Base-by-base conservation (phyloP, 805 yeast species). In the Yamadazyma nakazawae region DNA sequence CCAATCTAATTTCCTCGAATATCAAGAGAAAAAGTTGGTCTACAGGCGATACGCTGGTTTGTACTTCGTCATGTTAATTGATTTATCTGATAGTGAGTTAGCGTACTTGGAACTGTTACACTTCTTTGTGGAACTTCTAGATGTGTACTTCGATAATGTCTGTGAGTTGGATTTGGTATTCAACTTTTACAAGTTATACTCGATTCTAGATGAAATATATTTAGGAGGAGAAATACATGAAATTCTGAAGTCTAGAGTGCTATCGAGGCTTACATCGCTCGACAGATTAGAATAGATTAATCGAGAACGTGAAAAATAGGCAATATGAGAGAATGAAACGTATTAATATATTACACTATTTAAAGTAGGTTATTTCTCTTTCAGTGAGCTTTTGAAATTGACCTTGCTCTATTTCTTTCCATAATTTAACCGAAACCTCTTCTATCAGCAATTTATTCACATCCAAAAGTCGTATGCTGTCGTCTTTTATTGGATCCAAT, bases 161-260 rank as follows among this genome's bases (percentile, higher is more conserved):
- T 91, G 97, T 67, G 97, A 92, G 66, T 74, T 92, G 54, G 98
- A 92, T 62, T 75, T 94, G 47, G 95, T 94, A 17, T 94, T 91
- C 72, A 89, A 90, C 65, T 92, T 92, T 66, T 84, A 84, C 72
- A 88, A 85, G 63, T 83, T 88, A 11, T 88, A 90, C 63, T 75
- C 79, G 45, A 85, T 90, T 8, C 63, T 94, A 49, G 97, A 94
- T 62, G 97, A 91, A 64, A 76, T 94, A 62, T 88, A 85, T 57
- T 61, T 88, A 40, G 96, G 91, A 11, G 99, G 99, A 11, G 97
- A 94, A 62, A 73, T 91, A 11, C 89, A 86, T 60, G 96, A 90
- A 60, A 85, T 90, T 1, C 85, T 88, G 53, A 88, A 87, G 61
- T 75, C 75, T 21, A 76, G 73, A 41, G 74, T 92, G 5, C 64